phyloP scores from a whole-genome alignment of 257 asterid genomes.

The Solanum peruvianum region DNA sequence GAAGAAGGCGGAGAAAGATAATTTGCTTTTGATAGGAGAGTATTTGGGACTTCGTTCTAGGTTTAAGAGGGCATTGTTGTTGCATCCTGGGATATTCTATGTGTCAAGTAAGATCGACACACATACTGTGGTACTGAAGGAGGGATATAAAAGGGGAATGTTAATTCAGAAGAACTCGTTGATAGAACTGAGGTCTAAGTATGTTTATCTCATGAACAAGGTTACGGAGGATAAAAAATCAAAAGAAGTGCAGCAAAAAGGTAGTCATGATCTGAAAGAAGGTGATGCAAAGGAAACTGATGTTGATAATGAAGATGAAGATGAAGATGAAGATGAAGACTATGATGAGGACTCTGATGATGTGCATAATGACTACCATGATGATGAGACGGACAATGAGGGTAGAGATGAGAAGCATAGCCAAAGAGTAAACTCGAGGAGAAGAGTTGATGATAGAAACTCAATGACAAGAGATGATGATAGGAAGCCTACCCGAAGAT shows the following conservation, averaged over 20 bases:
- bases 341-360: constrained; percentile 20
- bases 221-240: constrained; percentile 29
- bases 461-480: background rate
- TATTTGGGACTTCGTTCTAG: constrained; percentile 71
- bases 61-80: constrained; percentile 61
- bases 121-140: constrained; percentile 71
- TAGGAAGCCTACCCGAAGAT: background rate
- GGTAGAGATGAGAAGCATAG: background rate
- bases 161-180: constrained; percentile 46
- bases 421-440: background rate
- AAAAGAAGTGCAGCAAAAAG: constrained; percentile 17
- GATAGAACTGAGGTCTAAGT: constrained; percentile 57
- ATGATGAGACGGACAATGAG: background rate
- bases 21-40: constrained; percentile 61
- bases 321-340: constrained; percentile 24
- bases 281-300: constrained; percentile 18
- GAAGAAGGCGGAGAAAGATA: constrained; percentile 72
- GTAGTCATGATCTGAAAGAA: constrained; percentile 15
- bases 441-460: background rate
- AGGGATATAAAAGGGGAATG: constrained; percentile 63
- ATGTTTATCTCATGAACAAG: constrained; percentile 49
- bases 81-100: constrained; percentile 87
- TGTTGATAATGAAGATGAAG: constrained; percentile 15
- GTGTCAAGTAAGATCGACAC: constrained; percentile 60
- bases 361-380: constrained; percentile 14